A percentile compares a stretch with the other conserved stretches of the same genome.
These are phyloP conservation scores for Setaria italica DNA, from an alignment of 202 grass and related monocot species.

Conservation along the genomic window DNA sequence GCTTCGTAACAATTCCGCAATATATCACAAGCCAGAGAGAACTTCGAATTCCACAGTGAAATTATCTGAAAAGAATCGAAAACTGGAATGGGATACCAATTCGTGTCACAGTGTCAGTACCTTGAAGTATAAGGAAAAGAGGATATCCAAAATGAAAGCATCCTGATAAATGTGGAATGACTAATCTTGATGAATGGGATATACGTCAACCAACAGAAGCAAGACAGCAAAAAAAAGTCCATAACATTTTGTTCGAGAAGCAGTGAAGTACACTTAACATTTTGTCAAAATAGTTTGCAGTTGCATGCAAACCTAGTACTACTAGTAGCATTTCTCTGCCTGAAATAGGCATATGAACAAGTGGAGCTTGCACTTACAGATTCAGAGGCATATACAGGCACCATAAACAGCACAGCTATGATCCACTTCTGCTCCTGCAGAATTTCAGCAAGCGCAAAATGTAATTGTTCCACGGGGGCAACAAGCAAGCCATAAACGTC, in stretches of 20 bases:
- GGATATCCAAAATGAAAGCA: neutral
- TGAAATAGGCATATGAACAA: neutral
- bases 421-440: slow-evolving; percentile 97
- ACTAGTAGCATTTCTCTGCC: neutral
- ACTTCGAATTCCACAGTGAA: slow-evolving; percentile 70
- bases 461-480: neutral
- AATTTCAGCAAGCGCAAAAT: slow-evolving; percentile 6
- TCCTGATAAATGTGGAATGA: neutral
- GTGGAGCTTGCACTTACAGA: slow-evolving; percentile 57
- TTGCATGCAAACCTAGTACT: neutral
- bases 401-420: slow-evolving; percentile 87
- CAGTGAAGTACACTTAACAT: too few species aligned
- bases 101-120: slow-evolving; percentile 6
- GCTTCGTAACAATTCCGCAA: slow-evolving; percentile 92
- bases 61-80: slow-evolving; percentile 64
- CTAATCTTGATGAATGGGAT: neutral
- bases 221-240: too few species aligned
- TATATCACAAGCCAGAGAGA: slow-evolving; percentile 91
- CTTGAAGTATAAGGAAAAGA: neutral
- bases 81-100: slow-evolving; percentile 40
- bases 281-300: neutral
- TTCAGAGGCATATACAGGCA: slow-evolving; percentile 89
- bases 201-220: too few species aligned
- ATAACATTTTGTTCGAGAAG: too few species aligned
- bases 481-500: neutral